phyloP scores from a whole-genome alignment of 78 protist species.

The Salpingoeca rosetta region DNA sequence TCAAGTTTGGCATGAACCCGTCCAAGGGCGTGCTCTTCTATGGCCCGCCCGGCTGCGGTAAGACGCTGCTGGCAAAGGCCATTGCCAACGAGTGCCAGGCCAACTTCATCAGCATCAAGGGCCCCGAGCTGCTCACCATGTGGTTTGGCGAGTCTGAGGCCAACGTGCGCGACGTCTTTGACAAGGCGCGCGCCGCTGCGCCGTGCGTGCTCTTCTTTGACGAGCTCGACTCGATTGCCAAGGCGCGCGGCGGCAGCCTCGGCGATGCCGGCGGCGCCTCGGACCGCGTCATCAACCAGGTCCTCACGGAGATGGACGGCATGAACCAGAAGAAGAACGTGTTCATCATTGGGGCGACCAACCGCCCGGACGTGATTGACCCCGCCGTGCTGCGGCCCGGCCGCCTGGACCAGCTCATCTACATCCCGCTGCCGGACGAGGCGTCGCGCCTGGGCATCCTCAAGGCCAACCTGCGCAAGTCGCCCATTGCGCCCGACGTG shows the following conservation, averaged over 20 bases:
- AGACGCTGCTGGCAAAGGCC: slow-evolving; percentile 99
- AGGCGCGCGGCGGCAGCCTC: slow-evolving; percentile 85
- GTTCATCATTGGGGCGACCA: slow-evolving; percentile 99
- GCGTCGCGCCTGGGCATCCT: slow-evolving; percentile 82
- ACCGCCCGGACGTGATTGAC: slow-evolving; percentile 99
- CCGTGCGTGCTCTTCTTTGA: slow-evolving; percentile 99
- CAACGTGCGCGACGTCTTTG: slow-evolving; percentile 98
- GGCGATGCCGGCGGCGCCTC: slow-evolving; percentile 99
- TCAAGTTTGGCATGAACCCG: slow-evolving; percentile 96
- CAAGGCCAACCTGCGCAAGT: slow-evolving; percentile 87
- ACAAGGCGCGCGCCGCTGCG: slow-evolving; percentile 99
- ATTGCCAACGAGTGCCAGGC: slow-evolving; percentile 99
- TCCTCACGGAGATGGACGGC: slow-evolving; percentile 99
- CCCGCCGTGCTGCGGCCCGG: slow-evolving; percentile 99
- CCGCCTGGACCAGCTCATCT: slow-evolving; percentile 95
- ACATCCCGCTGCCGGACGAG: slow-evolving; percentile 99
- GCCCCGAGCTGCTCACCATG: slow-evolving; percentile 96
- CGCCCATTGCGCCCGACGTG: slow-evolving; percentile 88
- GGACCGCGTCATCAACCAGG: slow-evolving; percentile 99
- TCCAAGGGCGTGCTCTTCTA: slow-evolving; percentile 98
- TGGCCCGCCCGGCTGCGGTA: slow-evolving; percentile 99
- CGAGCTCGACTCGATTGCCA: slow-evolving; percentile 98
- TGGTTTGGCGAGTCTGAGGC: slow-evolving; percentile 99
- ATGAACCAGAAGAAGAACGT: slow-evolving; percentile 97
- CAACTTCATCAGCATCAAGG: slow-evolving; percentile 99